Conservation (phyloP, 345 rosid genomes). For the Populus davidiana region DNA sequence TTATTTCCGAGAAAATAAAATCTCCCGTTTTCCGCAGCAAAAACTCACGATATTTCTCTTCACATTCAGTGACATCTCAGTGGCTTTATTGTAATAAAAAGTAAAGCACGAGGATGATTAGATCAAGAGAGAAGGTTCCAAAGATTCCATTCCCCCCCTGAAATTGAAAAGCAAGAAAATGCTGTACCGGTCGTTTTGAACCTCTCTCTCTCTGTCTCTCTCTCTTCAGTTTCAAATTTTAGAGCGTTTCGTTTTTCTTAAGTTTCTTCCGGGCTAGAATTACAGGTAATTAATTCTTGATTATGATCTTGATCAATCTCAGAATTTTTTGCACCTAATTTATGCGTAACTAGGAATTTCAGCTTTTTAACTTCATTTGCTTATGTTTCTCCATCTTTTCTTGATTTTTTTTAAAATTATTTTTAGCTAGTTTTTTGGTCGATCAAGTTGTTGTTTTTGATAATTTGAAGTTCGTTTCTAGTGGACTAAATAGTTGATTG, state of each 20-base stretch:
- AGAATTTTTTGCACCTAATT: neutral
- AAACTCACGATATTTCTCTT: neutral
- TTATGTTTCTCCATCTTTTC: neutral
- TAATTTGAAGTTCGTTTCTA: neutral
- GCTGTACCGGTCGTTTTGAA: constrained; percentile 4
- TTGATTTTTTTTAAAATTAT: neutral
- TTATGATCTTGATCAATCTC: constrained; percentile 14
- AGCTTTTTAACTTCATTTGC: neutral
- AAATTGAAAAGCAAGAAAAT: constrained; percentile 27
- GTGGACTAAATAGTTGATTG: neutral
- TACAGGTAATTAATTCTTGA: constrained; percentile 24
- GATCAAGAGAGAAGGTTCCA: constrained; percentile 7
- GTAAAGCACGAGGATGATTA: neutral
- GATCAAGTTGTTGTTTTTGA: neutral
- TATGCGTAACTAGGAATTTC: neutral
- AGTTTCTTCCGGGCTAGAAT: constrained; percentile 16
- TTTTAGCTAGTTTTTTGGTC: neutral
- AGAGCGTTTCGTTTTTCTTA: neutral
- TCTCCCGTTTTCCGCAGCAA: neutral
- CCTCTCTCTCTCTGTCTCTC: neutral
- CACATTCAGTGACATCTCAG: neutral
- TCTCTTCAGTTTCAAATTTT: neutral
- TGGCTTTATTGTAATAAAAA: constrained; percentile 4
- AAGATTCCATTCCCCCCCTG: constrained; percentile 24
- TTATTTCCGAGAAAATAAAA: neutral